Evolutionary conservation across 108 stramenopile genomes (phyloP), one percentile per base, ranked within the genome.

Genomic region (Epithemia pelagica): DNA sequence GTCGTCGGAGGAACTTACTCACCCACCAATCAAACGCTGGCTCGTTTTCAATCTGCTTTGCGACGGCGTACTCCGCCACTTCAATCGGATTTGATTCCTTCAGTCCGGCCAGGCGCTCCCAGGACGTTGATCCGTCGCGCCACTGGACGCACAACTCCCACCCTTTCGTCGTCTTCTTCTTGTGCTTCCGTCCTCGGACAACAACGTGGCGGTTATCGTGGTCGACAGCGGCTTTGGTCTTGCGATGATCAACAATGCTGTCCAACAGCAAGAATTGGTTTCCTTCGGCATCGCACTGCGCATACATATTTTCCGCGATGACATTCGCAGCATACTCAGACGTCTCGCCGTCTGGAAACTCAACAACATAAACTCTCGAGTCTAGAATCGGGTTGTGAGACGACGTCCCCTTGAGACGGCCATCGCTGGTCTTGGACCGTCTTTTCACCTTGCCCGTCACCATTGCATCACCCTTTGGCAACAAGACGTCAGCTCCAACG

Each of bases 81-180:
- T 85, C 71, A 1, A 82, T 73, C 20, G 84, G 81, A 54, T 72
- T 65, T 20, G 75, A 76, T 33, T 83, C 85, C 70, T 87, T 87
- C 27, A 83, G 29, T 7, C 54, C 46, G 15, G 56, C 37, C 22
- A 87, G 61, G 21, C 57, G 46, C 1, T 66, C 61, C 81, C 80
- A 82, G 1, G 54, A 20, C 21, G 51, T 37, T 8, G 24, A 26
- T 1, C 64, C 81, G 64, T 84, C 77, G n/a, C 69, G 70, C 66
- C 71, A 87, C 54, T 64, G 7, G 18, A 82, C 72, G n/a, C 30
- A 23, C 1, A 87, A 52, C 26, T 70, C 0, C 82, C 82, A 84
- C 29, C 86, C 86, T 3, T 32, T 68, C 0, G 82, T 83, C 2
- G 82, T 77, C 37, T 74, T 66, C 30, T 67, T 30, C 27, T 29